Evolutionary conservation across 441 rosid species (phyloP), one percentile per base, ranked within the genome.

Genomic region (Geranium incanum): DNA sequence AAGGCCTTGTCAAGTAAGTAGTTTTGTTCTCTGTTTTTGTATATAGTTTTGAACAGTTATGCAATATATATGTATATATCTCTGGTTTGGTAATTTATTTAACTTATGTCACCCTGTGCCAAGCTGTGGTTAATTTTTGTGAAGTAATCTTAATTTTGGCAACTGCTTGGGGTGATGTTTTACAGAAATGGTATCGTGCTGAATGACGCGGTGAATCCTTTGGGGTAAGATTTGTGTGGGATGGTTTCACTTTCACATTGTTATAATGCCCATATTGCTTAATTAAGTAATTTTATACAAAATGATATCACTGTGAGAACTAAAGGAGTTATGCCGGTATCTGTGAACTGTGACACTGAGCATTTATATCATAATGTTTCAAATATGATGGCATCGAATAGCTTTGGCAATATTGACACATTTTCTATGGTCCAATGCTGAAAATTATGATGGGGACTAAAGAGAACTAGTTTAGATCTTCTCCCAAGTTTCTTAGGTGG

Each of bases 1-100:
- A 87, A 69, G 95, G 97, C 73, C 87, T 91, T 72, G 83, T 71
- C 71, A 86, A 81, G 99, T 95, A 82, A 65, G 86, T 74, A 18
- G 3, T 74, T 77, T 71, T 19, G 8, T 33, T 36, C 11, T 6
- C 0, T 5, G 64, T 39, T 38, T 4, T 38, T 23, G 16, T n/a
- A n/a, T 18, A 3, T 38, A 60, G 7, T 6, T 60, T 16, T 36
- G n/a, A 19, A 23, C 38, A 8, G 3, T 4, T 28, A 16, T 0
- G 7, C 5, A 43, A n/a, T n/a, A n/a, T n/a, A n/a, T n/a, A n/a
- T n/a, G n/a, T n/a, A n/a, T n/a, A 7, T 43, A 28, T 16, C 4
- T 55, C 16, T 52, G 15, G 67, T 69, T 69, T 57, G 5, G 65
- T 19, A 13, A 6, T 19, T 19, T 62, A 19, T 5, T 28, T 28